phyloP scores from a whole-genome alignment of 441 rosid genomes.

The Croton laevigatus region DNA sequence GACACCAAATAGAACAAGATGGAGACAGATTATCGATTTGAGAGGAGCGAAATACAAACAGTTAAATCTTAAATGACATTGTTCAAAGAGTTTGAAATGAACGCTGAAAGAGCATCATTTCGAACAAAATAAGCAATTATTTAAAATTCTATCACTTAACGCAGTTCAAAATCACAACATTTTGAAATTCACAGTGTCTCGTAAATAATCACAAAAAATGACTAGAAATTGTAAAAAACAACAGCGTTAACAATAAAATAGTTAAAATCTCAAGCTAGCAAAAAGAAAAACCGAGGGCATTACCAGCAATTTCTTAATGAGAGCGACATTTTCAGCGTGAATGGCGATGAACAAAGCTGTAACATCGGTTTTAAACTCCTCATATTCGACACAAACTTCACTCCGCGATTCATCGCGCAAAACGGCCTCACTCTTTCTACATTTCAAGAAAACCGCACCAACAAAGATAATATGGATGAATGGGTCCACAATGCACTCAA shows the following conservation, averaged over 20 bases:
- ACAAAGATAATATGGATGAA: slow-evolving; percentile 78
- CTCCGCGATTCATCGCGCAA: slow-evolving; percentile 58
- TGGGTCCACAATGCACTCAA: slow-evolving; percentile 66
- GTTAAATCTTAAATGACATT: not conserved
- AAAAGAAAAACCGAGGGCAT: not conserved
- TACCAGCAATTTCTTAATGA: slow-evolving; percentile 85
- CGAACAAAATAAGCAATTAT: not conserved
- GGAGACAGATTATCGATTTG: not conserved
- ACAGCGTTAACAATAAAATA: slow-evolving; percentile 5
- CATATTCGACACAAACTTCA: slow-evolving; percentile 61
- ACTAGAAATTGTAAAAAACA: not conserved
- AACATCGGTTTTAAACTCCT: slow-evolving; percentile 92
- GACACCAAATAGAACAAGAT: not conserved
- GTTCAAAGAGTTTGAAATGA: not conserved
- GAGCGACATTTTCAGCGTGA: slow-evolving; percentile 65
- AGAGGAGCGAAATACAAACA: not conserved
- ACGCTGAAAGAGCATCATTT: not conserved
- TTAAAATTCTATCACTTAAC: not conserved
- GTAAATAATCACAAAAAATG: not conserved
- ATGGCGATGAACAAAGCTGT: slow-evolving; percentile 83
- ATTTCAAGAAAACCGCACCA: slow-evolving; percentile 70
- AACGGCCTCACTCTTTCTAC: slow-evolving; percentile 63
- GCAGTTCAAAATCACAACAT: not conserved
- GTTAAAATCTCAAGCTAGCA: slow-evolving; percentile 7
- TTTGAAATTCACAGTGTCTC: not conserved